These are phyloP conservation scores for Alternaria sp. DNA, from an alignment of 2,329 filamentous ascomycete genomes.

Conservation along the genomic window DNA sequence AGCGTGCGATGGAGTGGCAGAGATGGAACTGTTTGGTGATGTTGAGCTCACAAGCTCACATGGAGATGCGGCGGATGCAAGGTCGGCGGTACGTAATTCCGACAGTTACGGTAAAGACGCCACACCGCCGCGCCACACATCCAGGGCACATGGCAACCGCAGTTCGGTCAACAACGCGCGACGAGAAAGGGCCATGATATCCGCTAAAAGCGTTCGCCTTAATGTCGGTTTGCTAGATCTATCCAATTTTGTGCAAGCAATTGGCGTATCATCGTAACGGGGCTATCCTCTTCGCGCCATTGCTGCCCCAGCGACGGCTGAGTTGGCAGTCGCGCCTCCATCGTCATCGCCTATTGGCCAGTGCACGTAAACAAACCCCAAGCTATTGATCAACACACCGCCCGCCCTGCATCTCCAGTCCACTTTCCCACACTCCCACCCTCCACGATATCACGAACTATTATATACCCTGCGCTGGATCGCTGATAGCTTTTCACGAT, in stretches of 20 bases:
- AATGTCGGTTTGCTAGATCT: slow-evolving; percentile 3
- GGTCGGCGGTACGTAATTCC: slow-evolving; percentile 18
- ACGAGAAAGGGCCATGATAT: not conserved
- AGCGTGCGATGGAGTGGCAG: slow-evolving; percentile 14
- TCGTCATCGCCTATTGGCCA: slow-evolving; percentile 22
- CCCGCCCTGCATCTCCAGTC: slow-evolving; percentile 29
- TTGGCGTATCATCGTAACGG: slow-evolving; percentile 8
- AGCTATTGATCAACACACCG: slow-evolving; percentile 33
- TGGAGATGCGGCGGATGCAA: slow-evolving; percentile 18
- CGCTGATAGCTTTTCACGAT: slow-evolving; percentile 38
- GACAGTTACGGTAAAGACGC: not conserved
- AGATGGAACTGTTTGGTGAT: slow-evolving; percentile 20
- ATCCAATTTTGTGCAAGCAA: slow-evolving; percentile 8
- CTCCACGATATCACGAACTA: slow-evolving; percentile 42
- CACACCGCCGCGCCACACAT: slow-evolving; percentile 1
- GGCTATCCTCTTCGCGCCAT: slow-evolving; percentile 12
- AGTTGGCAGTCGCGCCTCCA: slow-evolving; percentile 36
- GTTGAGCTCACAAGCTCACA: slow-evolving; percentile 25
- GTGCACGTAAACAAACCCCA: slow-evolving; percentile 40
- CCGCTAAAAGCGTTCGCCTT: not conserved
- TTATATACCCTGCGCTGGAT: slow-evolving; percentile 48
- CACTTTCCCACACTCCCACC: slow-evolving; percentile 27
- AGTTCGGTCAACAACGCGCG: slow-evolving; percentile 12
- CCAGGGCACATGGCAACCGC: slow-evolving; percentile 17
- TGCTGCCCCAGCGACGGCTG: slow-evolving; percentile 47